Percentiles rank a stretch among this genome's conserved stretches.
phyloP scores from a whole-genome alignment of 257 asterid genomes.

The Gynochthodes officinalis region DNA sequence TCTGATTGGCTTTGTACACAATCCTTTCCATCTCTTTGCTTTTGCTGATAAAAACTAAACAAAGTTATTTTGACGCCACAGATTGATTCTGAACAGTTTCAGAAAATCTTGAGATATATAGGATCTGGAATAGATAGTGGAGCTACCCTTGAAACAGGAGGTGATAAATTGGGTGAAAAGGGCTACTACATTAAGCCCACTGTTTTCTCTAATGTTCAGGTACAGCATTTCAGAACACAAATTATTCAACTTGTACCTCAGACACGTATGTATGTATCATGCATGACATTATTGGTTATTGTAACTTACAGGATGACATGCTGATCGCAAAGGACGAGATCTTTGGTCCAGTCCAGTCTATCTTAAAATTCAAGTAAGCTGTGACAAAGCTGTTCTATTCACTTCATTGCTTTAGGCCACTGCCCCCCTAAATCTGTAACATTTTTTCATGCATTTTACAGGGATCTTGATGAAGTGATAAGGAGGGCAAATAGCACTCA shows the following conservation, averaged over 20 bases:
- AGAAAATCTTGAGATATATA: constrained; percentile 70
- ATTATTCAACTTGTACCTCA: background rate
- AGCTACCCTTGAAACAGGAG: constrained; percentile 91
- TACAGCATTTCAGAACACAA: constrained; percentile 20
- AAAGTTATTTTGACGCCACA: constrained; percentile 21
- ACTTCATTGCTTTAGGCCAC: background rate
- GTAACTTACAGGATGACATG: constrained; percentile 68
- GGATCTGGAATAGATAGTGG: constrained; percentile 63
- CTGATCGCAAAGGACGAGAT: constrained; percentile 84
- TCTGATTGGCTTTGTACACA: background rate
- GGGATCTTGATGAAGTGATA: constrained; percentile 72
- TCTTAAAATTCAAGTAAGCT: constrained; percentile 73
- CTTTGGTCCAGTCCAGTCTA: constrained; percentile 87
- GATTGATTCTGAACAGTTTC: constrained; percentile 70
- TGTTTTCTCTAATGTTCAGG: constrained; percentile 85
- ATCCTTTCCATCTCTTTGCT: background rate
- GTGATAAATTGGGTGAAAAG: constrained; percentile 51
- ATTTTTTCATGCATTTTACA: constrained; percentile 21
- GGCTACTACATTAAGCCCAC: constrained; percentile 90
- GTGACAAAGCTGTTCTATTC: background rate
- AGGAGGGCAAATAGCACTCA: constrained; percentile 56
- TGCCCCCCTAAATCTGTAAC: background rate
- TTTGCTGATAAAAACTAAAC: constrained; percentile 18
- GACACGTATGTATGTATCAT: background rate
- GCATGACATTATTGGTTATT: background rate